Evolutionary conservation across 345 rosid species (phyloP).

Genomic region (Gossypium raimondii): DNA sequence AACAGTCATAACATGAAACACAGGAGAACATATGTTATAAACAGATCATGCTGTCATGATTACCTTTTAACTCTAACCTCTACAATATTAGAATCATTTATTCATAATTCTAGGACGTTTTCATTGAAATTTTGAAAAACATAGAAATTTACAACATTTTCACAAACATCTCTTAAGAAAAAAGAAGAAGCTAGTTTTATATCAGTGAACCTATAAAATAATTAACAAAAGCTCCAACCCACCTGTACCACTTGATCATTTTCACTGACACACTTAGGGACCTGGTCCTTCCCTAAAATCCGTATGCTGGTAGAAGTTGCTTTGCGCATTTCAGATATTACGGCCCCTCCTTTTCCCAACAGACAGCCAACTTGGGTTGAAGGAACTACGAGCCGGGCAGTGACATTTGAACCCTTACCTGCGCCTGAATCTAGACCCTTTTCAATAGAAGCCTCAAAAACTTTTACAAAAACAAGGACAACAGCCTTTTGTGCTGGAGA

Average conservation of each 20-base stretch:
- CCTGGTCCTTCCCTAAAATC: constrained; percentile 48
- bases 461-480: constrained; percentile 65
- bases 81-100: not conserved
- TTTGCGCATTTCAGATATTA: constrained; percentile 75
- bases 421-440: constrained; percentile 46
- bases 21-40: not conserved
- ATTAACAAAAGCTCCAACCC: constrained; percentile 11
- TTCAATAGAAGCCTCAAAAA: constrained; percentile 52
- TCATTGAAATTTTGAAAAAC: not conserved
- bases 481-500: constrained; percentile 79
- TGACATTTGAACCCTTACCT: constrained; percentile 40
- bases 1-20: not conserved
- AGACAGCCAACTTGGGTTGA: constrained; percentile 78
- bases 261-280: constrained; percentile 60
- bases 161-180: not conserved
- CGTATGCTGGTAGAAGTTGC: constrained; percentile 54
- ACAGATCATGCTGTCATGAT: constrained; percentile 3
- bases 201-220: not conserved
- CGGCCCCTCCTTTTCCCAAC: constrained; percentile 78
- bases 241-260: constrained; percentile 90
- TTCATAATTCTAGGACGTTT: not conserved
- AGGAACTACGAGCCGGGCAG: constrained; percentile 73
- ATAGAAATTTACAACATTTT: not conserved
- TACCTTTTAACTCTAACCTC: not conserved
- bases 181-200: not conserved